Evolutionary conservation across 495 filamentous ascomycete genomes (phyloP), one percentile per base, ranked within the genome.

Genomic region (Chaetomium tenue): DNA sequence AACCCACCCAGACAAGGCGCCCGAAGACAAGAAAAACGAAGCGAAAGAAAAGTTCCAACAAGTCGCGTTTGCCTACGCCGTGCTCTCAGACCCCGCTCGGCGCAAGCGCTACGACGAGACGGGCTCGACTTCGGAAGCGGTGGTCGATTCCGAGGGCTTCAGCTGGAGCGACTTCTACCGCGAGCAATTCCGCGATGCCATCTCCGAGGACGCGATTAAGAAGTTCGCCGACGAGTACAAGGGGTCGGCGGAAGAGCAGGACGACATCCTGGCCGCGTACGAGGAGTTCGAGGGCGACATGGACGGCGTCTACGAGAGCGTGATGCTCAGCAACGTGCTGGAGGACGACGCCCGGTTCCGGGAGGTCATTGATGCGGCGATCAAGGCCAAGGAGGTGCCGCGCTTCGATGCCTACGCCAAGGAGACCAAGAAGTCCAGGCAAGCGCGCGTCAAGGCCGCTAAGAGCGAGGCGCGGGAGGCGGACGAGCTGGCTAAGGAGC

Each of bases 21-120:
- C 83, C 50, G 77, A 83, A 1, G 81, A 85, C 40, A 74, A 84
- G 40, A 89, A 88, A 70, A 81, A 85, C 11, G 77, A 82, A 58
- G 93, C 95, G 9, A 86, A 94, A 66, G 72, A 78, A 56, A 87
- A 83, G 42, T 98, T 98, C 80, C 94, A 98, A 72, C 79, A 87
- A 58, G 87, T 98, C 68, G 94, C 93, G 12, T 93, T 97, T 66
- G 93, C 95, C 50, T 96, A 98, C 71, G 92, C 90, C 20, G 88
- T 98, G 53, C 86, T 98, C 52, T 97, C 91, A 28, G 91, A 96
- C 63, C 78, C 85, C 12, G 78, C 80, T 5, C 86, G 93, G 39
- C 89, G 93, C 58, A 84, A 83, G 56, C 87, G 91, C 63, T 98
- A 97, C 76, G 93, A 98, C 73, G 79, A 81, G 62, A 97, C 93